Base-by-base conservation (phyloP, 208 protist species). In the Angomonas deanei region DNA sequence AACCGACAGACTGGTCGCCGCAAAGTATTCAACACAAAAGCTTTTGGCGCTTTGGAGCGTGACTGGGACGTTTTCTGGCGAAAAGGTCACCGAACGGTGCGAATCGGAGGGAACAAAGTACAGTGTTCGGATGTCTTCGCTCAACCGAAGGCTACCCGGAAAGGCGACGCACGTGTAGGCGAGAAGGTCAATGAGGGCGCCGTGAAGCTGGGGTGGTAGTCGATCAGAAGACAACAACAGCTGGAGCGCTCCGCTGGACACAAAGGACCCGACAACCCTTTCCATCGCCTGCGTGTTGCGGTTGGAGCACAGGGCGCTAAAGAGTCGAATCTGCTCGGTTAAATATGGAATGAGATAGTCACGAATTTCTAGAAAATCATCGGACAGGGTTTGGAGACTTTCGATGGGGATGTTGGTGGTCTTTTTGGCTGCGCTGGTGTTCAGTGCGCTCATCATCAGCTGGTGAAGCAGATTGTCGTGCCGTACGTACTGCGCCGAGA, bases 301-400 rank as follows among this genome's bases (percentile, higher is more conserved):
- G 13, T 74, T 74, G 15, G 61, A 65, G 2, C 64, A 64, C 1
- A 84, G 66, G 31, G 70, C 69, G 0, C 73, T 61, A 23, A 84
- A 53, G 24, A 84, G 61, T 0, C 21, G 54, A 1, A 80, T 39
- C 64, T 80, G 69, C 60, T 70, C 68, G 1, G 59, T 64, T 17
- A 80, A 63, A 64, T 66, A 74, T 1, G 72, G 72, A 50, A 84
- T 52, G 23, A 79, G 65, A 17, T 58, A 17, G 33, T 84, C 66
- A 30, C 66, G 53, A 15, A 78, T 47, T 30, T 79, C 72, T 0
- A 65, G 62, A 66, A 70, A 78, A 53, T 84, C 66, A 27, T 38
- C 33, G 52, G 66, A 53, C 38, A 76, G 62, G 0, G 47, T 63
- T 1, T 36, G 32, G 10, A 80, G 60, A 1, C 73, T 66, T 36